Evolutionary conservation across 1,284 basidiomycete genomes (phyloP).

Genomic region (Cystobasidiaceae sp.): DNA sequence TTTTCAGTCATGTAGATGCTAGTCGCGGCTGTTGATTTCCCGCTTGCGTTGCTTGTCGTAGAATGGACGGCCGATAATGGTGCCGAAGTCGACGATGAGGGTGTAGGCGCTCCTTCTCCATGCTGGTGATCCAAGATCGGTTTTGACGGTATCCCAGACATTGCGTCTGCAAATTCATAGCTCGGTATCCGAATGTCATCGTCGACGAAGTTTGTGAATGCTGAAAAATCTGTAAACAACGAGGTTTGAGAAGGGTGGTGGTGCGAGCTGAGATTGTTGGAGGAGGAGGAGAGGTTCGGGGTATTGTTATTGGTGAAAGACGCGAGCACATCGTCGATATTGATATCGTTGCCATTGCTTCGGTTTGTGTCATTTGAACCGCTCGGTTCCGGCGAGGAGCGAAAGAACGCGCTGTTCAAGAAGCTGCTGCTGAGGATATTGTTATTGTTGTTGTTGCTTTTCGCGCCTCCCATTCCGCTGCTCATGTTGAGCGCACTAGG

Average conservation of each 20-base stretch:
- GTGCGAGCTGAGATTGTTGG: too few species aligned
- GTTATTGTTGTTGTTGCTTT: not conserved
- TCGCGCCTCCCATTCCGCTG: not conserved
- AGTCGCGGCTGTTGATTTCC: not conserved
- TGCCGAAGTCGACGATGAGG: conserved; percentile 3
- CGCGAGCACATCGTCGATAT: conserved; percentile 12
- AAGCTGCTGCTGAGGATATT: not conserved
- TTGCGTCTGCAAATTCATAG: too few species aligned
- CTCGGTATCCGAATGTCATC: conserved; percentile 14
- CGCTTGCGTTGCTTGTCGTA: not conserved
- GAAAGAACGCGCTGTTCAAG: not conserved
- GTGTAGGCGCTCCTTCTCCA: not conserved
- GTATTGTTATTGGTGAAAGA: too few species aligned
- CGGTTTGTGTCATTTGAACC: not conserved
- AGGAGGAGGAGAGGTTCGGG: too few species aligned
- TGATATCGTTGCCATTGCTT: not conserved
- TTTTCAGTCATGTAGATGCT: not conserved
- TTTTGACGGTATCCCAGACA: not conserved
- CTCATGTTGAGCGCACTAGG: conserved; percentile 6
- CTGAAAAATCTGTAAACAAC: conserved; percentile 7
- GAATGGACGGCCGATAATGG: conserved; percentile 5
- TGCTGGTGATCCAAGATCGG: not conserved
- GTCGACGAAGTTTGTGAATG: conserved; percentile 12
- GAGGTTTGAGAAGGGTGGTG: too few species aligned
- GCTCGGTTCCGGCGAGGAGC: not conserved